Evolutionary conservation across 1,284 basidiomycete genomes (phyloP).

Genomic region (Cutaneotrichosporon dermatis): DNA sequence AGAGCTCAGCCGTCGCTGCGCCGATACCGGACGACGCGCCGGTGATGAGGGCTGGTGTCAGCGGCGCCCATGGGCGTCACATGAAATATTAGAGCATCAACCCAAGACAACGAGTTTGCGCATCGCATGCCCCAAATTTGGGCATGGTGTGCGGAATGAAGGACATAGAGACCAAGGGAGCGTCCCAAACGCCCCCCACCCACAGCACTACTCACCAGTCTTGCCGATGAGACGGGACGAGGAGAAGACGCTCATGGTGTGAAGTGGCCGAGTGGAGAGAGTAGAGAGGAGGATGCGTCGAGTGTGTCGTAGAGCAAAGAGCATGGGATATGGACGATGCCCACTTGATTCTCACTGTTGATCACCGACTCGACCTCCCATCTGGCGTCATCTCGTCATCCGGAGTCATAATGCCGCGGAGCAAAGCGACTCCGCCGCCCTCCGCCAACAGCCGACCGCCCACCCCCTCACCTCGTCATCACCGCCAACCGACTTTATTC

Average conservation of each 20-base stretch:
- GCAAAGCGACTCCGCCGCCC: background rate
- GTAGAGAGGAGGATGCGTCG: background rate
- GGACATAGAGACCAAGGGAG: background rate
- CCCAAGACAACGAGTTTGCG: no score
- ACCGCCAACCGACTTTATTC: no score
- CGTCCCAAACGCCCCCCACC: background rate
- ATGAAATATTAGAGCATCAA: slow-evolving; percentile 9
- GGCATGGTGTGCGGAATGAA: background rate
- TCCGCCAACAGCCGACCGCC: background rate
- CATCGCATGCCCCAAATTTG: no score
- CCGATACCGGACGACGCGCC: slow-evolving; percentile 46
- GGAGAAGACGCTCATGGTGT: slow-evolving; percentile 12
- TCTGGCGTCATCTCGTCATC: background rate
- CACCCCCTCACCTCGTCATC: background rate
- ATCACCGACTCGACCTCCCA: background rate
- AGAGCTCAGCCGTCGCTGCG: slow-evolving; percentile 41
- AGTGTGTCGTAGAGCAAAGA: background rate
- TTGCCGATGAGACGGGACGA: slow-evolving; percentile 26
- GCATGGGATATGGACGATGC: background rate
- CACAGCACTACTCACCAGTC: slow-evolving; percentile 24
- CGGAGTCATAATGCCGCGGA: background rate
- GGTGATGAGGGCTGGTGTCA: slow-evolving; percentile 38
- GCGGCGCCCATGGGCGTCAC: slow-evolving; percentile 21
- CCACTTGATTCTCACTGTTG: no score
- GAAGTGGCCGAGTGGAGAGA: background rate